Evolutionary conservation across 305 asterid genomes (phyloP).

Genomic region (Striga hermonthica): DNA sequence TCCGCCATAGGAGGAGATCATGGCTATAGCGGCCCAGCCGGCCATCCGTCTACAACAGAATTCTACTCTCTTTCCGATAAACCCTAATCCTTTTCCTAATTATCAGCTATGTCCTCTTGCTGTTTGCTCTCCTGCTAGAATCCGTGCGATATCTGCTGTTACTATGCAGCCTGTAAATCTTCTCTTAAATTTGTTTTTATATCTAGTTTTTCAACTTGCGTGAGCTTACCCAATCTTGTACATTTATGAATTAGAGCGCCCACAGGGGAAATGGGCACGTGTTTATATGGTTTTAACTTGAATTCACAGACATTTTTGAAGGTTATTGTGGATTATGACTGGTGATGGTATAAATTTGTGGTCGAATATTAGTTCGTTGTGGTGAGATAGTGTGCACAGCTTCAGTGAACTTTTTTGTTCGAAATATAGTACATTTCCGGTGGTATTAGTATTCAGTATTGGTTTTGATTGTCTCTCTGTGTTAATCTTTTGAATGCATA

Average conservation of each 20-base stretch:
- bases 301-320: not conserved
- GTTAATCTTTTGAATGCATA: too few relatives aligned
- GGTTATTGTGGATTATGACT: too few relatives aligned
- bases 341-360: too few relatives aligned
- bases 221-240: not conserved
- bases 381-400: not conserved
- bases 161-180: conserved; percentile 51
- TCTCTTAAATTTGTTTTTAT: conserved; percentile 13
- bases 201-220: not conserved
- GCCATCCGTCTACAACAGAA: conserved; percentile 39
- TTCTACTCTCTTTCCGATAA: conserved; percentile 31
- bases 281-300: not conserved
- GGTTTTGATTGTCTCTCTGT: too few relatives aligned
- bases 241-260: not conserved
- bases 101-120: conserved; percentile 32
- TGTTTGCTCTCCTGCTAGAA: conserved; percentile 37
- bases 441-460: too few relatives aligned
- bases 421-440: too few relatives aligned
- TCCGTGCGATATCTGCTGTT: conserved; percentile 56
- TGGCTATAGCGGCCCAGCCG: conserved; percentile 44
- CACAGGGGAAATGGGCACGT: not conserved
- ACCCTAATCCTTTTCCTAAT: conserved; percentile 31
- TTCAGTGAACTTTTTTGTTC: not conserved
- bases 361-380: too few relatives aligned
- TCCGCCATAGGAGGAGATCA: conserved; percentile 27